phyloP scores from a whole-genome alignment of 192 early-diverging fungal genomes.

The Backusella tuberculispora region DNA sequence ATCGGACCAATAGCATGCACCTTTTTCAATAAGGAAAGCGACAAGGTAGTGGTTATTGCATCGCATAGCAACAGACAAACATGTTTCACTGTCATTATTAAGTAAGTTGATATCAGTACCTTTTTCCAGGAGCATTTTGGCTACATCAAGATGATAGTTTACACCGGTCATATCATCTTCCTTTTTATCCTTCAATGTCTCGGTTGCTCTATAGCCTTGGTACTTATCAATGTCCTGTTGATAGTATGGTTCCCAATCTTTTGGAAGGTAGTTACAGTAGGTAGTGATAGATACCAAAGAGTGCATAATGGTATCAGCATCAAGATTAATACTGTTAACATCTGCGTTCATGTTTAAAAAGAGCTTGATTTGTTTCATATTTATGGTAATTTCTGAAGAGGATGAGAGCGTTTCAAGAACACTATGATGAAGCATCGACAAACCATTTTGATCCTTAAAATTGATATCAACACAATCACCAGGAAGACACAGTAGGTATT shows the following conservation, averaged over 20 bases:
- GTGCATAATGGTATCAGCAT: conserved; percentile 37
- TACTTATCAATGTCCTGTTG: background rate
- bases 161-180: conserved; percentile 24
- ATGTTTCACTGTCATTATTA: conserved; percentile 34
- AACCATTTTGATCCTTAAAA: conserved; percentile 52
- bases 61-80: conserved; percentile 30
- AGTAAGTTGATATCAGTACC: conserved; percentile 28
- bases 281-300: background rate
- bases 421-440: conserved; percentile 49
- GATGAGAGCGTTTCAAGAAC: conserved; percentile 17
- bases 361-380: conserved; percentile 26
- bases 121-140: conserved; percentile 12
- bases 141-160: conserved; percentile 18
- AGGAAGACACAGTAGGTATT: conserved; percentile 40
- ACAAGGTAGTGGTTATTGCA: conserved; percentile 27
- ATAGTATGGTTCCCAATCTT: conserved; percentile 8
- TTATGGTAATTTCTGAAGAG: conserved; percentile 34
- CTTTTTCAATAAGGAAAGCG: conserved; percentile 27
- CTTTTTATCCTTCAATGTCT: background rate
- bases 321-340: conserved; percentile 39
- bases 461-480: conserved; percentile 44
- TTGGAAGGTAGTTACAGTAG: background rate
- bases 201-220: background rate
- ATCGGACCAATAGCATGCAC: conserved; percentile 28
- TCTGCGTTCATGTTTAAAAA: conserved; percentile 44